Conservation (phyloP, 2,329 filamentous ascomycete genomes). For the Aspergillus sclerotialis region DNA sequence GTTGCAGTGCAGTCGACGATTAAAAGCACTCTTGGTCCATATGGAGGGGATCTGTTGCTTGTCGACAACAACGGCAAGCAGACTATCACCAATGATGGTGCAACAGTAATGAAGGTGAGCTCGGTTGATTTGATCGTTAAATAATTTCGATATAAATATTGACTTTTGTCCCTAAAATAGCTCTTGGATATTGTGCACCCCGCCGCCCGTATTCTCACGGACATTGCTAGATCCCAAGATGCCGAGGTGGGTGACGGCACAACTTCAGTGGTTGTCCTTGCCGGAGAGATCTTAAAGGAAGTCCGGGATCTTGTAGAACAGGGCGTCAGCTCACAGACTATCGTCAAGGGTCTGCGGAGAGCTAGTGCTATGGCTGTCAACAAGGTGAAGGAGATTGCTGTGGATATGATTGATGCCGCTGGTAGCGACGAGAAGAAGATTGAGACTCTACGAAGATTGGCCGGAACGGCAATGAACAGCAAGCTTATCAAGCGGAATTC, state of each 20-base stretch:
- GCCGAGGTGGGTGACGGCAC: constrained; percentile 98
- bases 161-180: constrained; percentile 42
- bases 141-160: neutral
- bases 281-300: constrained; percentile 97
- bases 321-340: constrained; percentile 93
- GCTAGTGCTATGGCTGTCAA: constrained; percentile 88
- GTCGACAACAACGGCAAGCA: constrained; percentile 92
- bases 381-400: constrained; percentile 96
- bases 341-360: constrained; percentile 90
- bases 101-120: constrained; percentile 93
- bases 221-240: constrained; percentile 97
- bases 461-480: constrained; percentile 96
- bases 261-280: constrained; percentile 92
- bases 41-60: constrained; percentile 92
- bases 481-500: constrained; percentile 98
- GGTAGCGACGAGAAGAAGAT: constrained; percentile 77
- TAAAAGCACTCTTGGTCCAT: constrained; percentile 91
- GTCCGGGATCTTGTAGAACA: constrained; percentile 93
- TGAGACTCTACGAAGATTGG: constrained; percentile 83
- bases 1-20: constrained; percentile 92
- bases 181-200: constrained; percentile 98
- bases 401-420: constrained; percentile 59
- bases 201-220: constrained; percentile 91
- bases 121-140: neutral
- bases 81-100: constrained; percentile 98